Percentiles rank a stretch among this genome's conserved stretches.
phyloP scores from a whole-genome alignment of 2,329 filamentous ascomycete species.

The Diaporthe sp. region DNA sequence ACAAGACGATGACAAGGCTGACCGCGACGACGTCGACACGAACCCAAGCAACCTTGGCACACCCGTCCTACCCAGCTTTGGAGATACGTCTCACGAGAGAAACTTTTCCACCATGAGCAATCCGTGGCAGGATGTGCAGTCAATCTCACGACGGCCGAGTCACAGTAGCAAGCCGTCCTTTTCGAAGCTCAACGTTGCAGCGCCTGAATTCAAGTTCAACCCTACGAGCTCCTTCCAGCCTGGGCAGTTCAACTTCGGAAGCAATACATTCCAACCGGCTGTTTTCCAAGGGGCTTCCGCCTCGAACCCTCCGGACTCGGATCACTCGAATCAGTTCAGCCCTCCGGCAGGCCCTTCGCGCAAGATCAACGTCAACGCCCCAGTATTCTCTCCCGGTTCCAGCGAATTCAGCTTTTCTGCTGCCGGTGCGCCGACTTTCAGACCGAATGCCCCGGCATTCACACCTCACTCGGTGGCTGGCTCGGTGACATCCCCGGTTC shows the following conservation, averaged over 20 bases:
- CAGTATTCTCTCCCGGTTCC: slow-evolving; percentile 77
- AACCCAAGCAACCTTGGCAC: slow-evolving; percentile 81
- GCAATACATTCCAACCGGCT: slow-evolving; percentile 62
- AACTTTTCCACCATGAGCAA: slow-evolving; percentile 71
- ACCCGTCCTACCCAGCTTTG: slow-evolving; percentile 65
- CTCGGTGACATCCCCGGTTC: slow-evolving; percentile 60
- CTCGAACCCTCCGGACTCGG: slow-evolving; percentile 51
- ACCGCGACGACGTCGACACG: slow-evolving; percentile 75
- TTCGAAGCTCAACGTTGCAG: slow-evolving; percentile 89
- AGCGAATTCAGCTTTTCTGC: slow-evolving; percentile 77
- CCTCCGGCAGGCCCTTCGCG: slow-evolving; percentile 55
- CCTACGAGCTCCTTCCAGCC: slow-evolving; percentile 66
- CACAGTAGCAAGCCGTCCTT: slow-evolving; percentile 79
- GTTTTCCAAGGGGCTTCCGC: slow-evolving; percentile 58
- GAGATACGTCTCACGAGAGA: slow-evolving; percentile 64
- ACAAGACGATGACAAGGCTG: slow-evolving; percentile 64
- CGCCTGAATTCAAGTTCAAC: slow-evolving; percentile 89
- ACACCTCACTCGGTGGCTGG: slow-evolving; percentile 70
- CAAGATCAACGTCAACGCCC: slow-evolving; percentile 78
- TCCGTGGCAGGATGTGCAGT: slow-evolving; percentile 70
- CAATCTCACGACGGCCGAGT: slow-evolving; percentile 60
- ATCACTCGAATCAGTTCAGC: slow-evolving; percentile 57
- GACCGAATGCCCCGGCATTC: slow-evolving; percentile 82
- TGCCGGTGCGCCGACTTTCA: slow-evolving; percentile 73
- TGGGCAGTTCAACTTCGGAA: slow-evolving; percentile 64